phyloP scores from a whole-genome alignment of 805 yeast genomes.

The Ogataea neopini region DNA sequence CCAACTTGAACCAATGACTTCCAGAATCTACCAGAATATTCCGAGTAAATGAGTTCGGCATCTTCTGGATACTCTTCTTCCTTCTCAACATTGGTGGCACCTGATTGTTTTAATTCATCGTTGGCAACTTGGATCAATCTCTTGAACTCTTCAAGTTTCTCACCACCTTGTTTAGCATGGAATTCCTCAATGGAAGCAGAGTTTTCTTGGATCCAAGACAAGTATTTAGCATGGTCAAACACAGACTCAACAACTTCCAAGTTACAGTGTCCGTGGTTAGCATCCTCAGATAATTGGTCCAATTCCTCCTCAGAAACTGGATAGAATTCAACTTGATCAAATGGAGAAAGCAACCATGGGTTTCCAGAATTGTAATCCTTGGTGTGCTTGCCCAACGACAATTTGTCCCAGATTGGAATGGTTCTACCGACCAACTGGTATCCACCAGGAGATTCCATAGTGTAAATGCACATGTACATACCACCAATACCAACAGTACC shows the following conservation, averaged over 20 bases:
- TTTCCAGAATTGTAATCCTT: constrained; percentile 43
- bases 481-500: constrained; percentile 99
- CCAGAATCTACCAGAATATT: constrained; percentile 98
- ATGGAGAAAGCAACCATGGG: constrained; percentile 92
- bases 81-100: constrained; percentile 46
- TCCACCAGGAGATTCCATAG: constrained; percentile 99
- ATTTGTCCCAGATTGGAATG: constrained; percentile 96
- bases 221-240: constrained; percentile 80
- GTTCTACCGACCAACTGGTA: constrained; percentile 96
- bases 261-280: constrained; percentile 75
- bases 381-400: constrained; percentile 69
- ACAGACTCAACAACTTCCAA: constrained; percentile 75
- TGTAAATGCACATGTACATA: constrained; percentile 97
- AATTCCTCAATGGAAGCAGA: constrained; percentile 69
- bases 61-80: constrained; percentile 67
- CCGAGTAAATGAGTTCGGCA: constrained; percentile 86
- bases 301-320: constrained; percentile 87
- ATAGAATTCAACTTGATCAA: constrained; percentile 92
- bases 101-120: constrained; percentile 62
- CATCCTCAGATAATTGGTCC: constrained; percentile 68
- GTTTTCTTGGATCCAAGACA: constrained; percentile 76
- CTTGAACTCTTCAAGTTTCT: constrained; percentile 83
- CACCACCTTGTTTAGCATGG: constrained; percentile 70
- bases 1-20: constrained; percentile 82
- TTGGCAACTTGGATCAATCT: constrained; percentile 78